A percentile compares a stretch with the other conserved stretches of the same genome.
Evolutionary conservation across 768 basidiomycete genomes (phyloP).

Genomic region (Tylopilus sp.): DNA sequence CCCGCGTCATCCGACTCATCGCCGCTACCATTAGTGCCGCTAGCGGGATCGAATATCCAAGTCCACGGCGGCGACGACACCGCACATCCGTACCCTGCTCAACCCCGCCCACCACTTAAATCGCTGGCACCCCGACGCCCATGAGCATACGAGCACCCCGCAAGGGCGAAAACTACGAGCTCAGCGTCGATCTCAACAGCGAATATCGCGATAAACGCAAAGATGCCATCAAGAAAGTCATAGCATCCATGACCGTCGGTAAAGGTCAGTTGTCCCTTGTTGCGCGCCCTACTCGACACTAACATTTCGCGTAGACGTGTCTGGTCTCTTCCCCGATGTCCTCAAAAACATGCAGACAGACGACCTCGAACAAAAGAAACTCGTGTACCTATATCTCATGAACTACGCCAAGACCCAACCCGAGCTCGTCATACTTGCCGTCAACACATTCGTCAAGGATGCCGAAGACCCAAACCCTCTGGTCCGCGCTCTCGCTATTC

Average conservation of each 20-base stretch:
- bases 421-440: conserved; percentile 96
- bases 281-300: conserved; percentile 5
- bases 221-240: conserved; percentile 97
- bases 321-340: conserved; percentile 95
- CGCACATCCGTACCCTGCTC: neutral
- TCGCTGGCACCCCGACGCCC: conserved; percentile 11
- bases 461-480: conserved; percentile 96
- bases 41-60: neutral
- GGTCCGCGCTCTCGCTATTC: conserved; percentile 91
- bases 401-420: conserved; percentile 99
- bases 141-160: conserved; percentile 54
- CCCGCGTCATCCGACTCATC: too few species aligned
- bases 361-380: conserved; percentile 98
- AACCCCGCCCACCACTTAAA: neutral
- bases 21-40: neutral
- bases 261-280: conserved; percentile 60
- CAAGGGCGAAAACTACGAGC: conserved; percentile 95
- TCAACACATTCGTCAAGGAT: conserved; percentile 98
- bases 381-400: conserved; percentile 99
- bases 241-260: conserved; percentile 98
- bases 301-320: conserved; percentile 56
- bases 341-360: conserved; percentile 99
- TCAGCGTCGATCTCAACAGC: conserved; percentile 94
- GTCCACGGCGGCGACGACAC: neutral
- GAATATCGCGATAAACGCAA: conserved; percentile 94